phyloP scores from a whole-genome alignment of 495 filamentous ascomycete species.

The Podospora pseudocomata region DNA sequence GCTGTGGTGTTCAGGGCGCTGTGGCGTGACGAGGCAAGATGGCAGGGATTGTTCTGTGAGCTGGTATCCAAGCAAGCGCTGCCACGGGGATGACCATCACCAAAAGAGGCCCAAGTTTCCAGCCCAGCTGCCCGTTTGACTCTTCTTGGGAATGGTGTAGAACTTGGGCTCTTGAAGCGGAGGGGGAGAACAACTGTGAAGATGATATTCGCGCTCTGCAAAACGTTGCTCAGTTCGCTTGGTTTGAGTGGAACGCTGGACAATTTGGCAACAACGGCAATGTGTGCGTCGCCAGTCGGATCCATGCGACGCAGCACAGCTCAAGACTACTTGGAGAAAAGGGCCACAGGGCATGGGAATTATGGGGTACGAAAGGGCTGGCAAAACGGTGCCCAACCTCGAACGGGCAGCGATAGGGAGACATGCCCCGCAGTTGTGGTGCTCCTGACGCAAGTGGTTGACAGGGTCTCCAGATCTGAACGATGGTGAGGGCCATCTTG shows the following conservation, averaged over 20 bases:
- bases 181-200: not conserved
- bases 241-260: not conserved
- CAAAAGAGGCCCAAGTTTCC: not conserved
- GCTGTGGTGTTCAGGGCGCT: conserved; percentile 10
- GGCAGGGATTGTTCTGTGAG: conserved; percentile 13
- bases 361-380: conserved; percentile 12
- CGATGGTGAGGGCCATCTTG: not conserved
- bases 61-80: conserved; percentile 24
- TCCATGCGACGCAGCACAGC: conserved; percentile 5
- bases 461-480: not conserved
- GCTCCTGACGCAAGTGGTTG: conserved; percentile 10
- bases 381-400: conserved; percentile 21
- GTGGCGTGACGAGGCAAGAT: conserved; percentile 22
- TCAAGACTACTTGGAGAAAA: conserved; percentile 2
- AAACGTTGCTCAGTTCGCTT: not conserved
- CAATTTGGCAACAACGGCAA: conserved; percentile 1
- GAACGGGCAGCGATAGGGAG: conserved; percentile 4
- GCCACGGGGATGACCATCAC: conserved; percentile 17
- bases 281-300: not conserved
- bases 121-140: not conserved
- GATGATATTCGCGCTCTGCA: not conserved
- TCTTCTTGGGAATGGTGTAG: not conserved
- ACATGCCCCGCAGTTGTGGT: conserved; percentile 13
- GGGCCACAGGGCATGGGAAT: not conserved
- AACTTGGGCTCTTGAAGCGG: not conserved